These are phyloP conservation scores for Talaromyces wortmannii DNA, from an alignment of 495 filamentous ascomycete species.

Conservation along the genomic window DNA sequence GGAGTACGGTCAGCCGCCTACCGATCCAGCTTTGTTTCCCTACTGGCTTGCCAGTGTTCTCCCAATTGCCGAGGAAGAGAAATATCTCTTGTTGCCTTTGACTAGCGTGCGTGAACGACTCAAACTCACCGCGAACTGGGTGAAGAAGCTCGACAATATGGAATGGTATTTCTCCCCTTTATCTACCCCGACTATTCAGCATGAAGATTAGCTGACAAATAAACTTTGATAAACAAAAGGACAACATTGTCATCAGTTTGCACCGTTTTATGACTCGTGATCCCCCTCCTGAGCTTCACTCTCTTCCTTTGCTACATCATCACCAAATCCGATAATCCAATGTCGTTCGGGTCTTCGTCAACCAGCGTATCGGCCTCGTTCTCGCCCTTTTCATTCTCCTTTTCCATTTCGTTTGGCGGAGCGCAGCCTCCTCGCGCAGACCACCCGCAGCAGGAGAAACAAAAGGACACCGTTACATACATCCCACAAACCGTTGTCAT, in stretches of 20 bases:
- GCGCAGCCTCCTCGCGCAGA: background rate
- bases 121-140: constrained; percentile 73
- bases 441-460: constrained; percentile 4
- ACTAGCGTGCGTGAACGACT: constrained; percentile 72
- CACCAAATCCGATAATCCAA: constrained; percentile 9
- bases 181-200: no score
- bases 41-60: constrained; percentile 88
- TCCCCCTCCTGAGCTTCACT: constrained; percentile 35
- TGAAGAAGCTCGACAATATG: constrained; percentile 61
- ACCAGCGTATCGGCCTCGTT: constrained; percentile 23
- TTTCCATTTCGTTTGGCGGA: constrained; percentile 32
- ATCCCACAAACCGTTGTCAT: constrained; percentile 30
- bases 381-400: constrained; percentile 30
- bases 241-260: constrained; percentile 7
- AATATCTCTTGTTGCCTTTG: constrained; percentile 65
- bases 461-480: constrained; percentile 14
- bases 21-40: constrained; percentile 69
- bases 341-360: constrained; percentile 14
- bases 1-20: constrained; percentile 71
- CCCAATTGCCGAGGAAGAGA: constrained; percentile 69
- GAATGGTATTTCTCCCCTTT: constrained; percentile 49
- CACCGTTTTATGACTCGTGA: constrained; percentile 46
- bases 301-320: constrained; percentile 10
- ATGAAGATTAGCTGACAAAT: no score
- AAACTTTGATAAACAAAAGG: background rate